phyloP scores from a whole-genome alignment of 2,329 filamentous ascomycete genomes.

The Fusarium falciforme region DNA sequence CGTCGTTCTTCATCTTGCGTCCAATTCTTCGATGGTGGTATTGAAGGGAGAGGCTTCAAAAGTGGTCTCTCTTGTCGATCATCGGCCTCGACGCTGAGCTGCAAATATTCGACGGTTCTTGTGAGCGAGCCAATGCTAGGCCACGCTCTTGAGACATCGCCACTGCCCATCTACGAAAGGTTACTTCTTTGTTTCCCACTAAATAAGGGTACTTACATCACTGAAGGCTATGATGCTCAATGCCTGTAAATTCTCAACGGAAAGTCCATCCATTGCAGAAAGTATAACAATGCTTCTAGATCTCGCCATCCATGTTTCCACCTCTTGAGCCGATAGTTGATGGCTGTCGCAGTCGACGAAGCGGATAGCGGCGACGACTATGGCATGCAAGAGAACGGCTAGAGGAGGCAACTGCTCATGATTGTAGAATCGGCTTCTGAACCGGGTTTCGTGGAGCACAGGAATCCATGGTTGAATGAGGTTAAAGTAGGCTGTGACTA shows the following conservation, averaged over 20 bases:
- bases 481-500: slow-evolving; percentile 35
- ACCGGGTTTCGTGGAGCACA: slow-evolving; percentile 33
- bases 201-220: slow-evolving; percentile 15
- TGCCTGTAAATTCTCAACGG: slow-evolving; percentile 38
- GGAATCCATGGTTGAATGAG: slow-evolving; percentile 40
- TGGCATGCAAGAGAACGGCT: slow-evolving; percentile 28
- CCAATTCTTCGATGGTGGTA: slow-evolving; percentile 43
- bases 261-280: slow-evolving; percentile 36
- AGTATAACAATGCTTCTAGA: slow-evolving; percentile 35
- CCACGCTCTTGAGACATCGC: slow-evolving; percentile 43
- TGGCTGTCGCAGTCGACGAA: slow-evolving; percentile 13
- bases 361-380: slow-evolving; percentile 36
- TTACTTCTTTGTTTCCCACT: rapidly evolving
- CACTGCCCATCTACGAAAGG: slow-evolving; percentile 41
- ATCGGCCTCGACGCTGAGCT: slow-evolving; percentile 43
- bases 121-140: slow-evolving; percentile 47
- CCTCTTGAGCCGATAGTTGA: neutral
- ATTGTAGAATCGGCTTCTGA: slow-evolving; percentile 33
- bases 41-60: slow-evolving; percentile 1
- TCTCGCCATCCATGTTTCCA: slow-evolving; percentile 21
- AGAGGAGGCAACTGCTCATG: slow-evolving; percentile 30
- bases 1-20: slow-evolving; percentile 48
- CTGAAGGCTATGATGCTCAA: slow-evolving; percentile 37
- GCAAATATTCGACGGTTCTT: slow-evolving; percentile 46
- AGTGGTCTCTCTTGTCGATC: slow-evolving; percentile 22